Evolutionary conservation across 2,329 filamentous ascomycete species (phyloP), one percentile per base, ranked within the genome.

Genomic region (Xylariaceae sp.): DNA sequence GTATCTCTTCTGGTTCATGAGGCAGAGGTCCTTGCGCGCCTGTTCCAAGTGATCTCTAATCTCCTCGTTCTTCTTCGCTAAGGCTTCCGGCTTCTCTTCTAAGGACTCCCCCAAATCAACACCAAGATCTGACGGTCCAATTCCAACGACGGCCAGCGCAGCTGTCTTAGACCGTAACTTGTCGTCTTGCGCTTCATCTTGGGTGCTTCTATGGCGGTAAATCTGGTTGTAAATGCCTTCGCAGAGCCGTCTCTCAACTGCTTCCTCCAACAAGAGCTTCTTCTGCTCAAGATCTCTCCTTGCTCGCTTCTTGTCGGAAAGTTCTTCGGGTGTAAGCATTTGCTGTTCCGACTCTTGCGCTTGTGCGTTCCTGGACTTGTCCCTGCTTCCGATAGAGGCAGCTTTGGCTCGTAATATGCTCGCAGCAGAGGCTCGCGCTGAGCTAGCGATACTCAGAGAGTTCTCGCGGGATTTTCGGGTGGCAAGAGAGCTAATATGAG

Each of bases 141-240:
- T 97, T 1, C 92, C 93, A 15, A 99, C 90, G n/a, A 99, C 79
- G 2, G 88, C 84, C 50, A 99, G 77, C 1, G 94, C 92, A 17
- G 93, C 93, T 1, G 92, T 97, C 69, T 96, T 94, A 8, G 94
- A 99, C 35, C 94, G 85, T 54, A 99, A 79, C 72, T 96, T 97
- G 69, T 96, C 92, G 71, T 99, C 94, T 69, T 93, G 85, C 10
- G 94, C 92, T 74, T 97, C 93, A 71, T 99, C 94, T 68, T 97
- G 87, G 0, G 93, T 96, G 71, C 83, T 94, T 61, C 88, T 85
- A 73, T 99, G 94, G 51, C 92, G 86, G 82, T 93, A 99, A 71
- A 99, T 90, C 65, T 89, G 87, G 59, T 87, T 82, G 70, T 97
- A 97, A 51, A 93, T 87, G 56, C 87, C 86, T 71, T 96, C 91